phyloP scores from a whole-genome alignment of 768 basidiomycete species.

The Macrocybe gigantea region DNA sequence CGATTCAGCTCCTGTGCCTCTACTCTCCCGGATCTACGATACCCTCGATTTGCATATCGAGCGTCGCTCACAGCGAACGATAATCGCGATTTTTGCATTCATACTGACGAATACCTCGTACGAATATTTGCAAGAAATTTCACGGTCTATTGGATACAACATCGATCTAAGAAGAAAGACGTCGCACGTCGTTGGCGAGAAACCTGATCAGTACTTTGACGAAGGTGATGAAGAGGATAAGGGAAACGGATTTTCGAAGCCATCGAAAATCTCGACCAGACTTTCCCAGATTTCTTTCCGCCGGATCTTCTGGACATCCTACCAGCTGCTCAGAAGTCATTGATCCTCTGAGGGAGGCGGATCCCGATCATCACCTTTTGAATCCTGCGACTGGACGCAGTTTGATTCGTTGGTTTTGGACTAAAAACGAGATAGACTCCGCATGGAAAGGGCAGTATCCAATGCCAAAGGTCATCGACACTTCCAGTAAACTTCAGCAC shows the following conservation, averaged over 20 bases:
- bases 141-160: slow-evolving; percentile 53
- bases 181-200: slow-evolving; percentile 17
- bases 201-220: slow-evolving; percentile 25
- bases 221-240: slow-evolving; percentile 32
- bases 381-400: slow-evolving; percentile 15
- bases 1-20: slow-evolving; percentile 36
- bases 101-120: slow-evolving; percentile 60
- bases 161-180: slow-evolving; percentile 21
- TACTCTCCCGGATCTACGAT: slow-evolving; percentile 60
- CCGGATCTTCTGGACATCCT: slow-evolving; percentile 43
- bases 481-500: no score
- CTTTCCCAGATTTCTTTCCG: slow-evolving; percentile 64
- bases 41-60: slow-evolving; percentile 50
- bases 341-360: slow-evolving; percentile 60
- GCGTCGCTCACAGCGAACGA: slow-evolving; percentile 37
- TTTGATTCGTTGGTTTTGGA: slow-evolving; percentile 61
- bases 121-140: slow-evolving; percentile 55
- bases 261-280: slow-evolving; percentile 27
- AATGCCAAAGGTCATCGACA: no score
- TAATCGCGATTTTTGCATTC: slow-evolving; percentile 57
- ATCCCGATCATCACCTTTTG: slow-evolving; percentile 60
- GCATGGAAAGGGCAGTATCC: slow-evolving; percentile 31
- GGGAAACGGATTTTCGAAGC: slow-evolving; percentile 32
- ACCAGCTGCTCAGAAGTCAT: slow-evolving; percentile 62
- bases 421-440: slow-evolving; percentile 40